A percentile compares a stretch with the other conserved stretches of the same genome.
Evolutionary conservation across 1,139 yeast species (phyloP).

Genomic region (Wickerhamiella infanticola): DNA sequence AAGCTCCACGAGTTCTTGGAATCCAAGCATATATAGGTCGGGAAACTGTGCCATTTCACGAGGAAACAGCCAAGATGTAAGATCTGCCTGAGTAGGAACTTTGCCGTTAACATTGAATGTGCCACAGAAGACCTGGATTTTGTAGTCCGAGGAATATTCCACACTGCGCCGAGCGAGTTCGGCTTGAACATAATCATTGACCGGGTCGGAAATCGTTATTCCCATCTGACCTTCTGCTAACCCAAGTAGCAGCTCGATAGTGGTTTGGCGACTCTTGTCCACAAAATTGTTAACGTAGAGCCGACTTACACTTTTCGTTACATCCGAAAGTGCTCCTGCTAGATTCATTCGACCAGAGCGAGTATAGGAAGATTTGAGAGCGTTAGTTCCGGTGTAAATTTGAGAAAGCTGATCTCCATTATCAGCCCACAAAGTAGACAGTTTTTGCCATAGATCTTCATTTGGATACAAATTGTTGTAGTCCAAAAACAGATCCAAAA

Average conservation of each 20-base stretch:
- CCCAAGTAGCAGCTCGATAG: conserved; percentile 77
- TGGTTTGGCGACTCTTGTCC: conserved; percentile 76
- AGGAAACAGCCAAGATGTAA: conserved; percentile 76
- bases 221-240: conserved; percentile 54
- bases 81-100: conserved; percentile 33
- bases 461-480: conserved; percentile 31
- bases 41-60: conserved; percentile 31
- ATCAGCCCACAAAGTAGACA: conserved; percentile 89
- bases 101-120: conserved; percentile 82
- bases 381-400: conserved; percentile 94
- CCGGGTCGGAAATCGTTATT: conserved; percentile 75
- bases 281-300: conserved; percentile 92
- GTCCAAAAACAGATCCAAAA: conserved; percentile 49
- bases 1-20: conserved; percentile 86
- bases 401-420: conserved; percentile 96
- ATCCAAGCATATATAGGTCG: conserved; percentile 68
- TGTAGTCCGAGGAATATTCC: conserved; percentile 46
- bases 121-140: conserved; percentile 59
- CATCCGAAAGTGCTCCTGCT: conserved; percentile 93
- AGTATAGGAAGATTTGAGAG: conserved; percentile 83
- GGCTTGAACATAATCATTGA: conserved; percentile 60
- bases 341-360: conserved; percentile 90
- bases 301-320: conserved; percentile 86
- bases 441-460: conserved; percentile 44
- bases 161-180: conserved; percentile 36